These are phyloP conservation scores for Ustilago crameri DNA, from an alignment of 1,284 basidiomycete species.

Conservation along the genomic window DNA sequence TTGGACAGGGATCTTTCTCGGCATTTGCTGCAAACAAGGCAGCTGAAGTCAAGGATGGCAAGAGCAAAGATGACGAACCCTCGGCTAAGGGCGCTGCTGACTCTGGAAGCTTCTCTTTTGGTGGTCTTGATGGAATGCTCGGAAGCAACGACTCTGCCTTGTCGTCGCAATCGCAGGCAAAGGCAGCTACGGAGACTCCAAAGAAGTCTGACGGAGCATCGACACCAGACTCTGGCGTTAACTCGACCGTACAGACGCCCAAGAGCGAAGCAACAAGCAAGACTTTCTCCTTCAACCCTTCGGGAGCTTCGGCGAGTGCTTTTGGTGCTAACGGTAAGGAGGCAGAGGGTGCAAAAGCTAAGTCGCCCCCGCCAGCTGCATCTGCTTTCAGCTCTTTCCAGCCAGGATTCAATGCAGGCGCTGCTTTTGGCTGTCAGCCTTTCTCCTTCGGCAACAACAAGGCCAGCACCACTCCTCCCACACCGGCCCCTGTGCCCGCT, in stretches of 20 bases:
- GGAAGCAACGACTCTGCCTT: conserved; percentile 24
- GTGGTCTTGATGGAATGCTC: conserved; percentile 28
- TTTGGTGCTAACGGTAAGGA: conserved; percentile 1
- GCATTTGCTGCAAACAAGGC: conserved; percentile 39
- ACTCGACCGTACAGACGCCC: conserved; percentile 20
- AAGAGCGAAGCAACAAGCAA: conserved; percentile 17
- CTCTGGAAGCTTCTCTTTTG: conserved; percentile 49
- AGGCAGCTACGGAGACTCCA: conserved; percentile 2
- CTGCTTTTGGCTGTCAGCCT: conserved; percentile 28
- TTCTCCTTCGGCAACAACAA: conserved; percentile 40
- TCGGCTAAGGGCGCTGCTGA: conserved; percentile 8
- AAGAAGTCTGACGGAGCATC: not conserved
- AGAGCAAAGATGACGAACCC: conserved; percentile 11
- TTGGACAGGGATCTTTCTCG: conserved; percentile 33
- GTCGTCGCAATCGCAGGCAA: conserved; percentile 8
- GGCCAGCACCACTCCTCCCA: conserved; percentile 1
- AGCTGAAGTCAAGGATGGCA: conserved; percentile 28
- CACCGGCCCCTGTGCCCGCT: conserved; percentile 1
- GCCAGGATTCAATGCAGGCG: conserved; percentile 27
- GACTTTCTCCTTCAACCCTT: conserved; percentile 29
- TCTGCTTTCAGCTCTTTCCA: conserved; percentile 39
- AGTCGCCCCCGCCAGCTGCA: conserved; percentile 19
- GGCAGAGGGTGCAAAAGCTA: conserved; percentile 12
- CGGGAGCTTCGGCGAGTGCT: not conserved
- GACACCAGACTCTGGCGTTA: conserved; percentile 11